phyloP scores from a whole-genome alignment of 257 asterid species.

The Avicennia marina region DNA sequence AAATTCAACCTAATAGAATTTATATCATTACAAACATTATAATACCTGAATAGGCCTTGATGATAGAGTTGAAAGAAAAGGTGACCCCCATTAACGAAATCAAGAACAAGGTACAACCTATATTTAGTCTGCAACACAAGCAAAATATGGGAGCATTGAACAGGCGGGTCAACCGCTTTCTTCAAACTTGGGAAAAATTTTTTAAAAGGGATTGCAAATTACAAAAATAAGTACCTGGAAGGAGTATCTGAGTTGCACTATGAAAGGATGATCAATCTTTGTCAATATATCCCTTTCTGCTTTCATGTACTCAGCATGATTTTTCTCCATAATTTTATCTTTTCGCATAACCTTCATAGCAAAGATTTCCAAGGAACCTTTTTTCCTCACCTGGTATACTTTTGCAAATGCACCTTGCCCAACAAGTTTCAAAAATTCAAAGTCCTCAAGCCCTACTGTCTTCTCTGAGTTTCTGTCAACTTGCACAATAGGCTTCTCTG shows the following conservation, averaged over 20 bases:
- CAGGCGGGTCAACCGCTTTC: not conserved
- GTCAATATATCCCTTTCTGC: conserved; percentile 67
- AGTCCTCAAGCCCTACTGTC: conserved; percentile 17
- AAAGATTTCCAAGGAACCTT: conserved; percentile 44
- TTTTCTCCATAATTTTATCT: conserved; percentile 72
- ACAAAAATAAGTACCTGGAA: conserved; percentile 39
- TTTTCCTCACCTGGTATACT: conserved; percentile 60
- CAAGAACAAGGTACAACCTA: conserved; percentile 76
- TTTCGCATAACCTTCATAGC: conserved; percentile 82
- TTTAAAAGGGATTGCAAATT: not conserved
- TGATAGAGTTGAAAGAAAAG: conserved; percentile 80
- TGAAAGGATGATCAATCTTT: conserved; percentile 58
- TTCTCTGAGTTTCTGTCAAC: not conserved
- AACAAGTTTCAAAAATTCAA: conserved; percentile 49
- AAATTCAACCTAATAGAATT: too few species aligned
- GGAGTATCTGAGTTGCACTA: conserved; percentile 63
- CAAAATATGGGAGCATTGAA: too few species aligned
- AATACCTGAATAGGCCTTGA: conserved; percentile 81
- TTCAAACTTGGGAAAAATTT: not conserved
- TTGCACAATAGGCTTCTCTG: not conserved
- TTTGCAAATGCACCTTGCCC: conserved; percentile 74
- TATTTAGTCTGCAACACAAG: conserved; percentile 52
- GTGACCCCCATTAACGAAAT: conserved; percentile 83
- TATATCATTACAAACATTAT: not conserved
- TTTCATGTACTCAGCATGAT: conserved; percentile 55